Evolutionary conservation across 441 rosid species (phyloP), one percentile per base, ranked within the genome.

Genomic region (Hura crepitans): DNA sequence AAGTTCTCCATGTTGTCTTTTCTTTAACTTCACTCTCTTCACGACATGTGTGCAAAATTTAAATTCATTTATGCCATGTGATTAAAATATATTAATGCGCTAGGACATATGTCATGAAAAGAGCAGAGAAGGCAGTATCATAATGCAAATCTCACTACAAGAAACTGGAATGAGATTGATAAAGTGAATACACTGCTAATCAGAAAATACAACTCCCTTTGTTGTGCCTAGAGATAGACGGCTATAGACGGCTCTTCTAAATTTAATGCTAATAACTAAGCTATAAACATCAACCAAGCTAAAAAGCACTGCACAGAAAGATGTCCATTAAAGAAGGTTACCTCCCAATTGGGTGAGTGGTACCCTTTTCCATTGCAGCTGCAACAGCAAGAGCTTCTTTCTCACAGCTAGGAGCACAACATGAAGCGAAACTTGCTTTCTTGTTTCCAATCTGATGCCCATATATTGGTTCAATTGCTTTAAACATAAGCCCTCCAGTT

Each of bases 331-430:
- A 45, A 57, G 53, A 51, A 70, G 23, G 54, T 70, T 82, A 89
- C 97, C 98, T 93, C 81, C 98, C 98, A 74, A 93, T 93, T 66
- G 98, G 98, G 75, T 93, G 98, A 64, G 98, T 93, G 46, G 98
- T 90, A 62, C 98, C 98, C 88, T 89, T 93, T 81, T 93, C 97
- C 98, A 93, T 88, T 3, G 98, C 97, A 79, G 98, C 91, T 23
- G 98, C 98, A 35, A 93, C 91, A 39, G 97, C 98, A 65, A 93
- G 96, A 72, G 98, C 98, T 85, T 93, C 93, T 69, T 83, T 85
- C 79, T 93, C 98, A 82, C 98, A 93, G 74, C 69, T 83, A 43
- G 98, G 97, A 70, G 71, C 74, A 74, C 98, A 93, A 76, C 98
- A 93, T 28, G 88, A 81, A 68, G 79, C 15, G 54, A 72, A 37